Percentiles rank a stretch among this genome's conserved stretches.
Evolutionary conservation across 1,284 basidiomycete species (phyloP).

Genomic region (Salmacisia buchloeana): DNA sequence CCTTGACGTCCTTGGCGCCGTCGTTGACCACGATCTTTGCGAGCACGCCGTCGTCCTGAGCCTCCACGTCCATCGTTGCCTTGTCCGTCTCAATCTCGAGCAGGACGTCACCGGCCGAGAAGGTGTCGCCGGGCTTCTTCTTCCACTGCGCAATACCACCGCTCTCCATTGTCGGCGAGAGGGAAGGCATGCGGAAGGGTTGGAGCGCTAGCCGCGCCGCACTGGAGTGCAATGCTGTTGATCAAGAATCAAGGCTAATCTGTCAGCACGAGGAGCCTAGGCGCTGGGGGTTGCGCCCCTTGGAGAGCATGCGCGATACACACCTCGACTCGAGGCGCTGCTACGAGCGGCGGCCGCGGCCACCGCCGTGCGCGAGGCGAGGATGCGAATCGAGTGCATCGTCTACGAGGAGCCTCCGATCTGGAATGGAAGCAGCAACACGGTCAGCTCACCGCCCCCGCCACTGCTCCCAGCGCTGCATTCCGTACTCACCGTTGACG

Average conservation of each 20-base stretch:
- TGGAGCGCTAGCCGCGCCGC: constrained; percentile 61
- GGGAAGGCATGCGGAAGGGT: constrained; percentile 92
- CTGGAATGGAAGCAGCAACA: no score
- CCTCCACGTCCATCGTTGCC: constrained; percentile 98
- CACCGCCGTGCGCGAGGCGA: background rate
- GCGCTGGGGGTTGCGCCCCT: no score
- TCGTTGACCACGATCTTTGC: constrained; percentile 84
- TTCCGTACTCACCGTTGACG: no score
- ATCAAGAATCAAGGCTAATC: background rate
- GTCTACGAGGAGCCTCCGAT: background rate
- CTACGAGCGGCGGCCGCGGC: background rate
- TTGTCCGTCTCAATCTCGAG: constrained; percentile 99
- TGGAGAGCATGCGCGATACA: no score
- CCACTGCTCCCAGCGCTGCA: no score
- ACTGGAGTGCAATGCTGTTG: background rate
- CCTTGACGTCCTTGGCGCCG: constrained; percentile 77
- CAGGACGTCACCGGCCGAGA: constrained; percentile 82
- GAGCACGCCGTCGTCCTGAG: constrained; percentile 90
- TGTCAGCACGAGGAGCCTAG: no score
- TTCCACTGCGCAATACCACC: constrained; percentile 98
- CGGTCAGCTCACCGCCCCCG: no score
- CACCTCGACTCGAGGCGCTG: background rate
- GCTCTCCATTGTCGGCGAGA: constrained; percentile 99
- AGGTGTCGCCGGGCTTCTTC: constrained; percentile 88
- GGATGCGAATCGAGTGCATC: background rate